Evolutionary conservation across 2,329 filamentous ascomycete genomes (phyloP).

Genomic region (Metarhizium guizhouense): DNA sequence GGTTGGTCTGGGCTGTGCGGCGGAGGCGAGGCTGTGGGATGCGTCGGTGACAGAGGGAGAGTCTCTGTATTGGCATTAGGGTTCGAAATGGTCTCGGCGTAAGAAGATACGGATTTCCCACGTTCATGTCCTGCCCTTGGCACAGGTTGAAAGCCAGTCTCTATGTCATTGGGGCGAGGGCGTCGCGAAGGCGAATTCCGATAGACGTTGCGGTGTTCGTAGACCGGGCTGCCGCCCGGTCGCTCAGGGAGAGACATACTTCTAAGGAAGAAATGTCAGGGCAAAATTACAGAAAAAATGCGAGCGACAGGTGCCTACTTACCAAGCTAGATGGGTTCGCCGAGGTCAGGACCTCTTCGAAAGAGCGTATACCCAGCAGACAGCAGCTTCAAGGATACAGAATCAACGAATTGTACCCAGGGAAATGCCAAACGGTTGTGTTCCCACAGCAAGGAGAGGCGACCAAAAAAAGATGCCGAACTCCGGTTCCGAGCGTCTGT

Average conservation of each 20-base stretch:
- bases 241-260: constrained; percentile 56
- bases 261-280: constrained; percentile 21
- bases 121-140: constrained; percentile 37
- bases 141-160: constrained; percentile 48
- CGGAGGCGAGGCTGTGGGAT: constrained; percentile 21
- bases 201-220: constrained; percentile 55
- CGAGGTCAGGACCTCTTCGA: not conserved
- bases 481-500: not conserved
- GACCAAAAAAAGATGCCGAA: not conserved
- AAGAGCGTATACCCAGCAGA: not conserved
- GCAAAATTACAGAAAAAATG: not conserved
- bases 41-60: constrained; percentile 42
- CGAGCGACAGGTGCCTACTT: not conserved
- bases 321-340: not conserved
- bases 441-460: not conserved
- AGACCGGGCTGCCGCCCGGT: constrained; percentile 53
- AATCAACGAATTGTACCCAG: not conserved
- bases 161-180: constrained; percentile 57
- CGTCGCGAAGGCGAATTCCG: constrained; percentile 61
- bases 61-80: constrained; percentile 48
- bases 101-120: constrained; percentile 49
- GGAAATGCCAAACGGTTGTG: not conserved
- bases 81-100: constrained; percentile 46
- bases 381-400: not conserved
- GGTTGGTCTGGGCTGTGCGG: constrained; percentile 21